These are phyloP conservation scores for Vaccinium myrtillus DNA, from an alignment of 148 eudicot species.

Conservation along the genomic window DNA sequence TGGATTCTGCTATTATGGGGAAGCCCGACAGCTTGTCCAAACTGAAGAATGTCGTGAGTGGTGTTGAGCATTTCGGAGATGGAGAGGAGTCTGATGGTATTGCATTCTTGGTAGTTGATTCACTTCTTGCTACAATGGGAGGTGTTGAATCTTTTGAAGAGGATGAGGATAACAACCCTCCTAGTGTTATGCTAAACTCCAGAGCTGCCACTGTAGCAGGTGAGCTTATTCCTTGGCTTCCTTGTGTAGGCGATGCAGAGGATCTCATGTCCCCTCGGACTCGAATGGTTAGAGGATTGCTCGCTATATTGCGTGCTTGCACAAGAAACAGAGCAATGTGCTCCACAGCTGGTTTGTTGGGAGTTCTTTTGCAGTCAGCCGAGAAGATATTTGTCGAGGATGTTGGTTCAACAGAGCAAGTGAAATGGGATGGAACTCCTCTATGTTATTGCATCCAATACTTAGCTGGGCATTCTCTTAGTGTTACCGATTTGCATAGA, in stretches of 20 bases:
- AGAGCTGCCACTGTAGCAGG: conserved; percentile 95
- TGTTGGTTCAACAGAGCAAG: conserved; percentile 40
- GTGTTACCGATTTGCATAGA: conserved; percentile 70
- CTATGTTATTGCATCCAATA: conserved; percentile 89
- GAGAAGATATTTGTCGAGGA: conserved; percentile 71
- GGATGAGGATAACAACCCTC: conserved; percentile 87
- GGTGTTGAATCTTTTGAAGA: conserved; percentile 99
- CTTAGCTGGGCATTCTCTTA: conserved; percentile 88
- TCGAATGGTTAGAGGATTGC: conserved; percentile 95
- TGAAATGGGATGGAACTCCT: conserved; percentile 89
- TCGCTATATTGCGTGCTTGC: conserved; percentile 89
- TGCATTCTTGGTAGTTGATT: conserved; percentile 84
- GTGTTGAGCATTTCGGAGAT: conserved; percentile 61
- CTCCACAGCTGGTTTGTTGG: conserved; percentile 82
- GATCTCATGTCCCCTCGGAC: conserved; percentile 92
- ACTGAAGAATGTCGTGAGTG: conserved; percentile 78
- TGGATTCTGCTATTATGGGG: conserved; percentile 99
- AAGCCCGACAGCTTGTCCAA: conserved; percentile 90
- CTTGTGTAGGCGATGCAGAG: conserved; percentile 58
- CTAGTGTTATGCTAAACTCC: conserved; percentile 98
- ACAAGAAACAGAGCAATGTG: conserved; percentile 98
- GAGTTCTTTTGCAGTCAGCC: conserved; percentile 76
- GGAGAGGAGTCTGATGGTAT: conserved; percentile 64
- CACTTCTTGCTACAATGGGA: conserved; percentile 98
- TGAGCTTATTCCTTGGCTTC: conserved; percentile 93